phyloP scores from a whole-genome alignment of 148 eudicot genomes.

The Rhododendron mucronatum region DNA sequence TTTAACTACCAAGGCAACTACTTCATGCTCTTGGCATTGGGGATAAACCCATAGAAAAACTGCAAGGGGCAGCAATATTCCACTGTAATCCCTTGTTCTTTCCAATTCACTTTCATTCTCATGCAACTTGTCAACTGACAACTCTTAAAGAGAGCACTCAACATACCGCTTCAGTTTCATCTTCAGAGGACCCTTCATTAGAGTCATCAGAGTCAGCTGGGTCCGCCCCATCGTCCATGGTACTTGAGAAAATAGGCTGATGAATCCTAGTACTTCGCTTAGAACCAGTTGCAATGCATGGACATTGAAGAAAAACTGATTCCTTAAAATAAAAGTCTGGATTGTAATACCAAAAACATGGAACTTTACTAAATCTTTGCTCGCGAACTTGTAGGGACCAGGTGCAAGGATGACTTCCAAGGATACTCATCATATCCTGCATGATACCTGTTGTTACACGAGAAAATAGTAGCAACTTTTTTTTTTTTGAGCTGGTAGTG shows the following conservation, averaged over 20 bases:
- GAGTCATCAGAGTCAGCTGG: constrained; percentile 23
- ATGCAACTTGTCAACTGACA: not conserved
- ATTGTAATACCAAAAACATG: constrained; percentile 23
- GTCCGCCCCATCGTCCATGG: constrained; percentile 24
- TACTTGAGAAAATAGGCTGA: constrained; percentile 29
- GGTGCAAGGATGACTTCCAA: constrained; percentile 19
- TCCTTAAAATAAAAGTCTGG: constrained; percentile 10
- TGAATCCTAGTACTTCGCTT: constrained; percentile 9
- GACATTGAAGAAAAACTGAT: constrained; percentile 14
- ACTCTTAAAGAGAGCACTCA: not conserved
- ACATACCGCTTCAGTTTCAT: constrained; percentile 30
- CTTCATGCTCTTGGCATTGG: not conserved
- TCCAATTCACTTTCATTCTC: not conserved
- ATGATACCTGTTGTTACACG: not conserved
- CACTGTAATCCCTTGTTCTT: not conserved
- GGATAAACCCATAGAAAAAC: not conserved
- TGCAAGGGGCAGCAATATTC: not conserved
- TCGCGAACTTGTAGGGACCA: constrained; percentile 10
- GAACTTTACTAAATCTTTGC: constrained; percentile 9
- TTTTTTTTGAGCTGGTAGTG: not conserved
- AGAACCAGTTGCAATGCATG: constrained; percentile 9
- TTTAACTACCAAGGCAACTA: not conserved
- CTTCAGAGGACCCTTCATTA: constrained; percentile 21
- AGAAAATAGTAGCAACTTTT: not conserved
- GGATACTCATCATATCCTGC: constrained; percentile 19